A percentile compares a stretch with the other conserved stretches of the same genome.
phyloP scores from a whole-genome alignment of 1,139 yeast genomes.

The Saccharomyces hybrid region DNA sequence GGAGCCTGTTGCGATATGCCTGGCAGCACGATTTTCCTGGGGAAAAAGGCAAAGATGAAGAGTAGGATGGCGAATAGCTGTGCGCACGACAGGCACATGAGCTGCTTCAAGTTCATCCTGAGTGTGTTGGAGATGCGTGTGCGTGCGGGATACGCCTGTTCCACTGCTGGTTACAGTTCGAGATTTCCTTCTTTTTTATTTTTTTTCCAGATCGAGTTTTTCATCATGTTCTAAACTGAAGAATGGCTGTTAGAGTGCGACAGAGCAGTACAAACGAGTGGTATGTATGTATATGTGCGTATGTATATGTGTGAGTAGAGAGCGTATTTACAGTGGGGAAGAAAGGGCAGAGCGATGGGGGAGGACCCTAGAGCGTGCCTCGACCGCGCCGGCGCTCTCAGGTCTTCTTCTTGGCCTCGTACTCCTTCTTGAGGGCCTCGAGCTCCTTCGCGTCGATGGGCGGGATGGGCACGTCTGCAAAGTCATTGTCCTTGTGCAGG shows the following conservation, averaged over 20 bases:
- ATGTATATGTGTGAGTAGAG: not conserved
- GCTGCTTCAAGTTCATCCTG: not conserved
- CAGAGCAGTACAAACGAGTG: not conserved
- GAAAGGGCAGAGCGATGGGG: not conserved
- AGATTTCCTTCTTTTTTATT: not conserved
- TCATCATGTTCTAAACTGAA: not conserved
- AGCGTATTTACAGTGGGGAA: slow-evolving; percentile 2
- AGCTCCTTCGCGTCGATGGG: slow-evolving; percentile 78
- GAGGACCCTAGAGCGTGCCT: slow-evolving; percentile 1
- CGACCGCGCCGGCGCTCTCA: slow-evolving; percentile 14
- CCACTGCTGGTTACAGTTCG: not conserved
- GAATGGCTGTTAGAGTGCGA: not conserved
- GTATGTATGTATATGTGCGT: not conserved
- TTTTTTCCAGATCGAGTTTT: not conserved
- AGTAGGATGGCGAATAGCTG: slow-evolving; percentile 3
- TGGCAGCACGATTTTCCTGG: slow-evolving; percentile 4
- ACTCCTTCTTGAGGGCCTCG: slow-evolving; percentile 61
- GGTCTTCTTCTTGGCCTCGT: slow-evolving; percentile 40
- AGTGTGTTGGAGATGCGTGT: not conserved
- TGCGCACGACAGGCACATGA: not conserved
- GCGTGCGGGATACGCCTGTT: not conserved
- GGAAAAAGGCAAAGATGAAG: slow-evolving; percentile 6
- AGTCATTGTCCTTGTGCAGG: slow-evolving; percentile 68
- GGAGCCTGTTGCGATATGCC: not conserved
- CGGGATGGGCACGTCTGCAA: slow-evolving; percentile 86